These are phyloP conservation scores for Metrosideros polymorpha DNA, from an alignment of 441 rosid species.

Conservation along the genomic window DNA sequence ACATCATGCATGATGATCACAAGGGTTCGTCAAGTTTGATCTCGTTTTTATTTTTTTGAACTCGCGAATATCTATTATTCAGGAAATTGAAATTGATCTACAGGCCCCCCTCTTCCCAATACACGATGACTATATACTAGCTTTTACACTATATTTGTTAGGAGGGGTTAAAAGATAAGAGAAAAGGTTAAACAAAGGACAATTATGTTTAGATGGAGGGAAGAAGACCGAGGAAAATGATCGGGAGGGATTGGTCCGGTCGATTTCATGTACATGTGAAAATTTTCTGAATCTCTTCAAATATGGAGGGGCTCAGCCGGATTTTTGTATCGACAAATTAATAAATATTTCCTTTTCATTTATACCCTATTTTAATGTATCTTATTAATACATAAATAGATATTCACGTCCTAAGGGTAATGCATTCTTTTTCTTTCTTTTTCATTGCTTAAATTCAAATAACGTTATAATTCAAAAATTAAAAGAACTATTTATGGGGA, in stretches of 20 bases:
- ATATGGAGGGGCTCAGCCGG: background rate
- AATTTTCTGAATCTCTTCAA: background rate
- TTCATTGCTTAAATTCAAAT: background rate
- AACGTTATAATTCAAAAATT: background rate
- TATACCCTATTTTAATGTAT: background rate
- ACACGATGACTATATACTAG: background rate
- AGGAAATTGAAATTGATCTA: background rate
- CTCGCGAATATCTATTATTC: background rate
- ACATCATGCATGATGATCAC: background rate
- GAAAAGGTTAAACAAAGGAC: accelerated
- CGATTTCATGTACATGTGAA: background rate
- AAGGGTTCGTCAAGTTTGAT: background rate
- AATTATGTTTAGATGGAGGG: background rate
- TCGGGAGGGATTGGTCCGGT: background rate
- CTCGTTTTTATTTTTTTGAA: background rate
- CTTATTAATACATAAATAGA: background rate
- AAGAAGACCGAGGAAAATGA: background rate
- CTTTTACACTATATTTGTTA: background rate
- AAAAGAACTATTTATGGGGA: background rate
- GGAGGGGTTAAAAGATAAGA: background rate
- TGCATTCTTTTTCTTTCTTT: background rate
- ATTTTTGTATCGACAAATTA: background rate
- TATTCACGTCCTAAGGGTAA: background rate
- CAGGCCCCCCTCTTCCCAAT: background rate
- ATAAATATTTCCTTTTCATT: background rate